Percentiles rank a stretch among this genome's conserved stretches.
Conservation (phyloP, 2,329 filamentous ascomycete genomes). For the Elsinoe perseae region DNA sequence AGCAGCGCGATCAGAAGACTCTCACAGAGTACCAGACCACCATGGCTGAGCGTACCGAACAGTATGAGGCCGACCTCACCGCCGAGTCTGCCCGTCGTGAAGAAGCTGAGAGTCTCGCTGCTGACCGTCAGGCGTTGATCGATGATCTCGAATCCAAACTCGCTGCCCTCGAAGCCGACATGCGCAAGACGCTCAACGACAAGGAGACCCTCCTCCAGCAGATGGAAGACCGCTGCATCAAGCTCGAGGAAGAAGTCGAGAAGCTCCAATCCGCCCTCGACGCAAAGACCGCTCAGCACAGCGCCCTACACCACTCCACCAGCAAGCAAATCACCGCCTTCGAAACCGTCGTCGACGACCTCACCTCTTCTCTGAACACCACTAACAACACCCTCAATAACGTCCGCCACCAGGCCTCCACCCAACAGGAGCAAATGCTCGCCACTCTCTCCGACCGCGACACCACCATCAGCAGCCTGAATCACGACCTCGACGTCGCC, state of each 20-base stretch:
- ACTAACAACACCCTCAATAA: neutral
- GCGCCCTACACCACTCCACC: neutral
- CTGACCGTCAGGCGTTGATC: conserved; percentile 31
- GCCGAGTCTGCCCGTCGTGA: conserved; percentile 34
- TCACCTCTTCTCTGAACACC: conserved; percentile 8
- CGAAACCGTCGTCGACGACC: neutral
- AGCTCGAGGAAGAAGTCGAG: neutral
- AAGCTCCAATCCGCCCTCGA: conserved; percentile 22
- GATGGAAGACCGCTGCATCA: conserved; percentile 1
- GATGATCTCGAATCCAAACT: conserved; percentile 32
- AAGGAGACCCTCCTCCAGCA: conserved; percentile 23
- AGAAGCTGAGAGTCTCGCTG: conserved; percentile 31
- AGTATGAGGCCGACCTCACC: conserved; percentile 33
- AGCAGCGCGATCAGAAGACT: conserved; percentile 35
- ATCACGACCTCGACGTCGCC: conserved; percentile 22
- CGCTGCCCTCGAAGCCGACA: conserved; percentile 25
- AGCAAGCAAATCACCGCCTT: neutral
- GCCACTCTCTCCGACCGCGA: conserved; percentile 26
- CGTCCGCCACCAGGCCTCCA: neutral
- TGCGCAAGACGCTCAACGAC: conserved; percentile 22
- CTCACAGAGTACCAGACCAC: conserved; percentile 33
- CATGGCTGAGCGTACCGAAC: conserved; percentile 33
- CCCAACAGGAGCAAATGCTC: conserved; percentile 16
- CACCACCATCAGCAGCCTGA: conserved; percentile 25
- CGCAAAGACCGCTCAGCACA: conserved; percentile 1